Conservation (phyloP, 345 rosid genomes). For the Salix koriyanagi region DNA sequence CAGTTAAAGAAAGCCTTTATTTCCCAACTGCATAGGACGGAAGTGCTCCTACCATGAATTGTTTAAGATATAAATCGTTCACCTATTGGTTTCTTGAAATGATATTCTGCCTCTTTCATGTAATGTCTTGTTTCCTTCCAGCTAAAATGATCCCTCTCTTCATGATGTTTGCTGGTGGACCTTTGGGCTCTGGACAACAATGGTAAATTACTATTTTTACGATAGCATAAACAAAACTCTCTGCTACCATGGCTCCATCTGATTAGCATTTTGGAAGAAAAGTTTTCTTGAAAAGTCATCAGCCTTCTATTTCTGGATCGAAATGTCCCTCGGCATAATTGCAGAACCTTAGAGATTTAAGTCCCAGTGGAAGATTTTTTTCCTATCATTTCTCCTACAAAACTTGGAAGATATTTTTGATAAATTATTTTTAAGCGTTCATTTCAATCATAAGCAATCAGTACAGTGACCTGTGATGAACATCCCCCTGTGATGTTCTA, state of each 20-base stretch:
- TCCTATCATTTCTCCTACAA: no score
- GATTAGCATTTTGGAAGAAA: no score
- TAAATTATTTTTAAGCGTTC: background rate
- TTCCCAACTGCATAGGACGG: background rate
- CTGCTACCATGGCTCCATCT: background rate
- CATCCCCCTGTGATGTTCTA: background rate
- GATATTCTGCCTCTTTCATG: no score
- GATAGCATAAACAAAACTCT: background rate
- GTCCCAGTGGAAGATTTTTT: no score
- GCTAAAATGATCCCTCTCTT: constrained; percentile 95
- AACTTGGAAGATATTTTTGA: no score
- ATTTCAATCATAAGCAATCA: background rate
- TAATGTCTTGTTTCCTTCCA: constrained; percentile 26
- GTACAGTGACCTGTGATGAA: background rate
- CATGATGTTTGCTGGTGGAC: constrained; percentile 96
- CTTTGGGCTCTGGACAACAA: constrained; percentile 84
- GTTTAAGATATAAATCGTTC: no score
- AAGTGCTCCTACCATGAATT: background rate
- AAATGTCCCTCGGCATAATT: background rate
- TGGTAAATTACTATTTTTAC: constrained; percentile 40
- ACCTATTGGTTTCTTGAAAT: no score
- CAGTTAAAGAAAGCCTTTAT: background rate
- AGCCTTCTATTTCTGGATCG: background rate
- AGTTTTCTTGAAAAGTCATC: background rate
- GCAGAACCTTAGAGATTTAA: background rate